Evolutionary conservation across 78 protist genomes (phyloP).

Genomic region (Polysphondylium violaceum): DNA sequence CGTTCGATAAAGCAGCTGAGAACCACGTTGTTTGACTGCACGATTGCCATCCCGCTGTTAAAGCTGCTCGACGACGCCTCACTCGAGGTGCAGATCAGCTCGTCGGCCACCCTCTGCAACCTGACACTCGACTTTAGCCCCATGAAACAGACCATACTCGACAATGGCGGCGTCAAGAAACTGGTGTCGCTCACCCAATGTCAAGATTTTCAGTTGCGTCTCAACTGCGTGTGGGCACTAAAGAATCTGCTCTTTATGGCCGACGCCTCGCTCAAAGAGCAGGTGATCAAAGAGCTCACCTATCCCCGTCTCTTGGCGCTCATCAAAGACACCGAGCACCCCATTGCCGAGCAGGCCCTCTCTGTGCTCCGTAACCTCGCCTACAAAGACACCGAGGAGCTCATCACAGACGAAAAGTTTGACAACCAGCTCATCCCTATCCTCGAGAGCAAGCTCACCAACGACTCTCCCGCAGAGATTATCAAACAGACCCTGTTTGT

Average conservation of each 20-base stretch:
- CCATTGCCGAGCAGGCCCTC: constrained; percentile 58
- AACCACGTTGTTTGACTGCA: constrained; percentile 81
- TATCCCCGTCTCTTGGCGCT: constrained; percentile 3
- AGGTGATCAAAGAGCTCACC: constrained; percentile 33
- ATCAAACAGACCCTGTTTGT: constrained; percentile 51
- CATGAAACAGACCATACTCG: constrained; percentile 83
- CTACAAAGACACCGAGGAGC: constrained; percentile 36
- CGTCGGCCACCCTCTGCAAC: constrained; percentile 83
- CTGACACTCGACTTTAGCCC: constrained; percentile 84
- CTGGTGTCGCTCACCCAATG: constrained; percentile 31
- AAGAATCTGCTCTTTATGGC: constrained; percentile 78
- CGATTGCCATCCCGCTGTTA: constrained; percentile 44
- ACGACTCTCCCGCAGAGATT: neutral
- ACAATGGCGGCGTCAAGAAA: constrained; percentile 67
- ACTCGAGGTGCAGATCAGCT: constrained; percentile 61
- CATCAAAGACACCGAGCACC: constrained; percentile 21
- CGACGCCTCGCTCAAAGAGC: constrained; percentile 16
- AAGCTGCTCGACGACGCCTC: constrained; percentile 67
- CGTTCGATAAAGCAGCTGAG: constrained; percentile 75
- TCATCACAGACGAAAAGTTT: constrained; percentile 8
- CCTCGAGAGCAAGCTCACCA: constrained; percentile 7
- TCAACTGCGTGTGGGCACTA: constrained; percentile 83
- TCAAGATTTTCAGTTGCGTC: constrained; percentile 36
- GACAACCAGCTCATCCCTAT: neutral
- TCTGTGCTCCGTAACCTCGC: constrained; percentile 63